phyloP scores from a whole-genome alignment of 1,284 basidiomycete genomes.

The Mrakiaceae sp. region DNA sequence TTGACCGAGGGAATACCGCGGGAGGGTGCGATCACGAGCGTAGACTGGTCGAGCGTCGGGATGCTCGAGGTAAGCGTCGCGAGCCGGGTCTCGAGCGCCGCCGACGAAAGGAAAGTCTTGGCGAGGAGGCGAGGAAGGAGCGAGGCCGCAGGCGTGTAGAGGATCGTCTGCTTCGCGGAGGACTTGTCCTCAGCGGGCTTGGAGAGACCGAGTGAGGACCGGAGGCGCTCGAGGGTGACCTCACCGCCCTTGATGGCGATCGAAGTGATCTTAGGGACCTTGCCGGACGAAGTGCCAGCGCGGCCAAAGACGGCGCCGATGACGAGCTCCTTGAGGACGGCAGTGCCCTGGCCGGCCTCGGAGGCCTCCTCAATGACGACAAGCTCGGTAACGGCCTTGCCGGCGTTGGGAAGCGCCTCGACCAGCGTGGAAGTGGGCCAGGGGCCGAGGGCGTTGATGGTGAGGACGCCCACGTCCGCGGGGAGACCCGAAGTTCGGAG shows the following conservation, averaged over 20 bases:
- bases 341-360: conserved; percentile 27
- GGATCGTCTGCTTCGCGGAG: conserved; percentile 23
- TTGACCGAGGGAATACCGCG: conserved; percentile 10
- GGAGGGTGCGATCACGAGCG: conserved; percentile 29
- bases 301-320: conserved; percentile 31
- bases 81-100: conserved; percentile 28
- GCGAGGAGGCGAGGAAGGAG: conserved; percentile 33
- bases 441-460: conserved; percentile 28
- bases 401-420: conserved; percentile 4
- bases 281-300: conserved; percentile 26
- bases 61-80: conserved; percentile 31
- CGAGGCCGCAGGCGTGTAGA: conserved; percentile 33
- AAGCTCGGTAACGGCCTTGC: conserved; percentile 13
- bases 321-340: conserved; percentile 29
- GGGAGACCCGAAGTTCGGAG: conserved; percentile 20
- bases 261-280: conserved; percentile 30
- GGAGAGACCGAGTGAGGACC: conserved; percentile 11
- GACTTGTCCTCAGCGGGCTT: conserved; percentile 19
- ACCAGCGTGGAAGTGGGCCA: conserved; percentile 20
- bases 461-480: conserved; percentile 23
- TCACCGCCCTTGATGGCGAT: conserved; percentile 15
- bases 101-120: conserved; percentile 36
- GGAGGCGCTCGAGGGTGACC: conserved; percentile 13
- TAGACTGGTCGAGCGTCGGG: conserved; percentile 33
- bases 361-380: conserved; percentile 22